Conservation (phyloP, 805 yeast species). For the Spathaspora boniae region DNA sequence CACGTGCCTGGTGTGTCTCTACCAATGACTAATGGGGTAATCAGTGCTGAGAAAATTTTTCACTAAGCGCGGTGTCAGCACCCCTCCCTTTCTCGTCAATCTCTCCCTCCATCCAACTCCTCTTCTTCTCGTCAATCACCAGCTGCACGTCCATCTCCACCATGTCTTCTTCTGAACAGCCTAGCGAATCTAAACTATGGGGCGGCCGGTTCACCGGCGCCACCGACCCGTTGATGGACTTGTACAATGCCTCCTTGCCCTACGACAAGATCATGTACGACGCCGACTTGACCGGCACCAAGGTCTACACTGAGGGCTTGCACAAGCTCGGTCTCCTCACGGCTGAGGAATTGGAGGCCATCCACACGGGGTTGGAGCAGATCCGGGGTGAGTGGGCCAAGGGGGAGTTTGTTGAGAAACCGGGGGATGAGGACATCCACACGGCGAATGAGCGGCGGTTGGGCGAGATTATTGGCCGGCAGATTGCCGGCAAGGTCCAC, state of each 20-base stretch:
- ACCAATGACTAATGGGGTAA: too few relatives aligned
- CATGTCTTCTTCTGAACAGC: too few relatives aligned
- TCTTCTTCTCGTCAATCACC: too few relatives aligned
- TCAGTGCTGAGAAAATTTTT: too few relatives aligned
- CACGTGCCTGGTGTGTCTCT: too few relatives aligned
- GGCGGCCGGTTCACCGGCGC: conserved; percentile 98
- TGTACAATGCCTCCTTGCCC: conserved; percentile 94
- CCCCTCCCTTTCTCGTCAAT: too few relatives aligned
- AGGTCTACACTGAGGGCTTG: conserved; percentile 86
- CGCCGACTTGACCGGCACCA: conserved; percentile 92
- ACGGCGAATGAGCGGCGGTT: conserved; percentile 97
- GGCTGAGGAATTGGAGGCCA: conserved; percentile 67
- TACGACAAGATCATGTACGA: conserved; percentile 93
- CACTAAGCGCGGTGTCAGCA: too few relatives aligned
- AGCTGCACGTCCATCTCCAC: too few relatives aligned
- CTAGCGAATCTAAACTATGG: conserved; percentile 80
- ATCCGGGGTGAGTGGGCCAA: conserved; percentile 81
- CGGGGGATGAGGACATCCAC: conserved; percentile 96
- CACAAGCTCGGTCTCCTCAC: conserved; percentile 74
- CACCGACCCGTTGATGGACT: conserved; percentile 95
- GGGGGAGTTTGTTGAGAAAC: conserved; percentile 64
- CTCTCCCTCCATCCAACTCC: too few relatives aligned
- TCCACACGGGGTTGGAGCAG: conserved; percentile 74
- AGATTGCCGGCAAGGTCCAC: conserved; percentile 95
- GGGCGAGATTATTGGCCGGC: conserved; percentile 92